These are phyloP conservation scores for Malus hybrid DNA, from an alignment of 331 rosid genomes.

Conservation along the genomic window DNA sequence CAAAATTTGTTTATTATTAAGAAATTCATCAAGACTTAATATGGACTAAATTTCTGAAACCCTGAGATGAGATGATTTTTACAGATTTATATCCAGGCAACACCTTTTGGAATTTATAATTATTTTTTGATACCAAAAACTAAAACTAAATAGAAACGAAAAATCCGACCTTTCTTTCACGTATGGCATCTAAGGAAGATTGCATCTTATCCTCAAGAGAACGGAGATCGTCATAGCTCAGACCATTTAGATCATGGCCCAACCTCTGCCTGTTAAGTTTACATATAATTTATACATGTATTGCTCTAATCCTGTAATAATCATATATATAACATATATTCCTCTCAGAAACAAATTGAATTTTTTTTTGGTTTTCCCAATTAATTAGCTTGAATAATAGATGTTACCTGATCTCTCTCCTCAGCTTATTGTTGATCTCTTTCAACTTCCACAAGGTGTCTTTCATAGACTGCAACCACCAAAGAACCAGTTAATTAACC, in stretches of 20 bases:
- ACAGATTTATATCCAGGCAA: background rate
- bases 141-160: background rate
- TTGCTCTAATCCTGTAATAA: background rate
- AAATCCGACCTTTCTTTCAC: constrained; percentile 51
- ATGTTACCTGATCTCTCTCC: constrained; percentile 59
- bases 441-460: constrained; percentile 46
- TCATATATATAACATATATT: background rate
- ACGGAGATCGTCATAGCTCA: constrained; percentile 42
- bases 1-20: background rate
- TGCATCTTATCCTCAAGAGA: constrained; percentile 47
- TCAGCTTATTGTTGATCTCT: constrained; percentile 54
- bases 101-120: background rate
- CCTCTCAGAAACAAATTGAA: background rate
- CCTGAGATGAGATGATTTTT: background rate
- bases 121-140: background rate
- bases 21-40: background rate
- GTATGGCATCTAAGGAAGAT: constrained; percentile 42
- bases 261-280: constrained; percentile 53
- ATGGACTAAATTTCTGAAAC: background rate
- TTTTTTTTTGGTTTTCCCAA: background rate
- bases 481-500: background rate
- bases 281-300: background rate
- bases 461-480: constrained; percentile 49
- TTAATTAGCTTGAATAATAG: background rate
- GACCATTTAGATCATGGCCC: constrained; percentile 55